Evolutionary conservation across 495 filamentous ascomycete species (phyloP), one percentile per base, ranked within the genome.

Genomic region (Penicillium angulare): DNA sequence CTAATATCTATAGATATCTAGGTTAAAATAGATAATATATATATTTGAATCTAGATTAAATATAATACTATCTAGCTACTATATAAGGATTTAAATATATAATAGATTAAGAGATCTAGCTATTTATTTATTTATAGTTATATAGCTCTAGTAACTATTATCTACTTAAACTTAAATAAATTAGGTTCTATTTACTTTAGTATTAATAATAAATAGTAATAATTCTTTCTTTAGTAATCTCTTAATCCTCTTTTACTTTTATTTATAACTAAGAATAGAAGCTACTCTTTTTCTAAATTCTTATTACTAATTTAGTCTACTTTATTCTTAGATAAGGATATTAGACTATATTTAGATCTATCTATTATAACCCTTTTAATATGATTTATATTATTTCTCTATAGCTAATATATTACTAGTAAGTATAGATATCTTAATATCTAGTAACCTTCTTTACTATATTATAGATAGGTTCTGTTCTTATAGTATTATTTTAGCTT

Each of bases 221-320:
- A 15, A n/a, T 13, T 46, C 13, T 21, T 20, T 16, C 33, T 46
- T 16, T 22, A 46, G 15, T 22, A 46, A 27, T 12, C 22, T 46
- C n/a, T 46, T 17, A 27, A 46, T 9, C 43, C 31, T 27, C 43
- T 46, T 46, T 20, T 9, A 27, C 43, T 46, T 27, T 27, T 46
- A 9, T 26, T 46, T 27, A 27, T 31, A 27, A 20, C 29, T 46
- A n/a, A 46, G 43, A 46, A 46, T 9, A 46, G 43, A 27, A 46
- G 43, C 29, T 46, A 45, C 42, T 45, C 42, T 17, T 45, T 45
- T 45, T 13, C 42, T 17, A 29, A 45, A 13, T 33, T 15, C 36
- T 13, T 27, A 27, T 27, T 10, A 27, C 26, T 27, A 27, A 10
- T 27, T 27, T 27, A 5, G 10, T 27, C 10, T 27, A 5, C 10